A percentile compares a stretch with the other conserved stretches of the same genome.
phyloP scores from a whole-genome alignment of 2,329 filamentous ascomycete species.

The Pseudogymnoascus sp. region DNA sequence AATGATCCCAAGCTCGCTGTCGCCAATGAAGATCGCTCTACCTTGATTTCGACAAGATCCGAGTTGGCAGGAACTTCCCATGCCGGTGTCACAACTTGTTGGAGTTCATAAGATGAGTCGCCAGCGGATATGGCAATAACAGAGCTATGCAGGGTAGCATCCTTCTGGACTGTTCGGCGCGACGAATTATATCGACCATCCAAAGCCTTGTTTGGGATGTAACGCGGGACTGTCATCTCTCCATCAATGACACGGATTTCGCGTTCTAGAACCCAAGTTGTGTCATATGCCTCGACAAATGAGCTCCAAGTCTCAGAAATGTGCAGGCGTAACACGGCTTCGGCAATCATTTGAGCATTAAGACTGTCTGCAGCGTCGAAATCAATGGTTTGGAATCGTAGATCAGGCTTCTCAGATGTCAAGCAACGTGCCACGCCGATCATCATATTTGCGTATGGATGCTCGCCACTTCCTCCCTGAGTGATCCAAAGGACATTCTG shows the following conservation, averaged over 20 bases:
- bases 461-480: constrained; percentile 3
- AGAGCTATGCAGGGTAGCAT: background rate
- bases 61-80: background rate
- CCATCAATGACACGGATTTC: constrained; percentile 3
- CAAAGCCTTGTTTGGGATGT: background rate
- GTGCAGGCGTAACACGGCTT: constrained; percentile 8
- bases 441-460: constrained; percentile 11
- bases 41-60: background rate
- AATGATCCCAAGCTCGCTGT: constrained; percentile 7
- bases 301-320: background rate
- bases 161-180: background rate
- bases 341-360: constrained; percentile 2
- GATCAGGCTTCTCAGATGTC: background rate
- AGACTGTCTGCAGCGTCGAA: background rate
- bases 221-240: background rate
- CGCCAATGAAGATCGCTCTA: background rate
- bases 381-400: constrained; percentile 9
- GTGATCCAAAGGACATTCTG: constrained; percentile 10
- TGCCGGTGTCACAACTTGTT: background rate
- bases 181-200: constrained; percentile 9
- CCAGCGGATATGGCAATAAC: background rate
- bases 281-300: constrained; percentile 2
- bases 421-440: constrained; percentile 9
- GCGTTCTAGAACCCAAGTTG: constrained; percentile 10
- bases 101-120: background rate